A percentile compares a stretch with the other conserved stretches of the same genome.
phyloP scores from a whole-genome alignment of 2,329 filamentous ascomycete species.

The Fragosphaeria purpurea region DNA sequence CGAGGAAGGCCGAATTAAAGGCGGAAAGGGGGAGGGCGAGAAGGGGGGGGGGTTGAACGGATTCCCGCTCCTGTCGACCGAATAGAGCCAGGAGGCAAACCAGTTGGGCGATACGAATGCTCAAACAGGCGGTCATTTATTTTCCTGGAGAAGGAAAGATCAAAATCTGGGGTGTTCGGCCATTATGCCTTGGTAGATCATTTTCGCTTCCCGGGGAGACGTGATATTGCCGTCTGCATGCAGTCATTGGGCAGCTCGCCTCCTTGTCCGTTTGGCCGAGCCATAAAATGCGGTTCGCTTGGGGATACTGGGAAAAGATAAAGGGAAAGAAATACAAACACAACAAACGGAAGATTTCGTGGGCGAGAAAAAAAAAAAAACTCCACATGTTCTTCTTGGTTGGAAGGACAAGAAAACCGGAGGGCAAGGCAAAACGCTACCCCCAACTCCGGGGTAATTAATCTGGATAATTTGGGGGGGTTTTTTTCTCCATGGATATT shows the following conservation, averaged over 20 bases:
- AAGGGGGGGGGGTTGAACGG: too few relatives aligned
- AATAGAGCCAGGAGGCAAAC: not conserved
- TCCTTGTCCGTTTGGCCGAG: not conserved
- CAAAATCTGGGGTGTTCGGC: not conserved
- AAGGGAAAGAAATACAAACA: too few relatives aligned
- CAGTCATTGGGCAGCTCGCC: not conserved
- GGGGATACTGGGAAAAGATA: too few relatives aligned
- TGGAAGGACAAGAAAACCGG: too few relatives aligned
- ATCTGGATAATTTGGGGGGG: slow-evolving; percentile 4
- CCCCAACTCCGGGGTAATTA: not conserved
- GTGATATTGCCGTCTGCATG: not conserved
- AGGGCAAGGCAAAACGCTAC: too few relatives aligned
- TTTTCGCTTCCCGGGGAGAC: too few relatives aligned
- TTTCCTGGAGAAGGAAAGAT: not conserved
- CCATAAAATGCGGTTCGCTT: not conserved
- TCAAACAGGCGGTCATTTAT: too few relatives aligned
- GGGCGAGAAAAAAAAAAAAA: not conserved
- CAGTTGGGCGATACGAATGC: too few relatives aligned
- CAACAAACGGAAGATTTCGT: not conserved
- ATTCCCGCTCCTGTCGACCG: too few relatives aligned
- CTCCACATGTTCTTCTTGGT: not conserved
- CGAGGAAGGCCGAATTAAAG: too few relatives aligned
- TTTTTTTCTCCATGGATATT: not conserved
- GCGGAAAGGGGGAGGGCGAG: too few relatives aligned
- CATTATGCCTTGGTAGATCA: not conserved